Percentiles rank a stretch among this genome's conserved stretches.
Evolutionary conservation across 1,284 basidiomycete species (phyloP).

Genomic region (Heterobasidion irregulare): DNA sequence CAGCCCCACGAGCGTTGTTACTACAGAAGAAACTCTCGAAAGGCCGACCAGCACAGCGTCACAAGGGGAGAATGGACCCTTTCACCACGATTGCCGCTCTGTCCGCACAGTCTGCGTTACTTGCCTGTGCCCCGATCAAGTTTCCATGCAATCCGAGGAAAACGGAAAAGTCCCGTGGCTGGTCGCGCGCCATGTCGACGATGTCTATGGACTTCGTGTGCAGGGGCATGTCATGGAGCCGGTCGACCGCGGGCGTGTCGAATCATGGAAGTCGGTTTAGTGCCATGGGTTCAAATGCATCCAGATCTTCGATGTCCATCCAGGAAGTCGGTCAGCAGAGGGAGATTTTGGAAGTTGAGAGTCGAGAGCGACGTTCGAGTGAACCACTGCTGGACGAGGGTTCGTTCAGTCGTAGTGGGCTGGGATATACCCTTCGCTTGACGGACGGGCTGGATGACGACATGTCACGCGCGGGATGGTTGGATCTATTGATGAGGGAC

Average conservation of each 20-base stretch:
- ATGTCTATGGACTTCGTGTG: neutral
- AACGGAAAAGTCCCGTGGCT: neutral
- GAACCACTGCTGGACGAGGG: neutral
- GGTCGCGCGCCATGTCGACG: neutral
- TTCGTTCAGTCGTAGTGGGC: neutral
- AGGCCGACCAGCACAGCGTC: too few species aligned
- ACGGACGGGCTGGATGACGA: neutral
- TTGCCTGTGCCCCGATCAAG: neutral
- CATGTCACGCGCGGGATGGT: neutral
- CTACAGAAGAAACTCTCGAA: neutral
- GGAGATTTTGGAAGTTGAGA: neutral
- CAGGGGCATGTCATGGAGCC: neutral
- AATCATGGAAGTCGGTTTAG: neutral
- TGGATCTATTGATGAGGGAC: neutral
- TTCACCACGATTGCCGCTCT: neutral
- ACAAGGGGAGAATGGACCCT: too few species aligned
- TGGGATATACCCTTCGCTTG: neutral
- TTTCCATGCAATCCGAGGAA: neutral
- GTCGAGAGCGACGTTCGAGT: neutral
- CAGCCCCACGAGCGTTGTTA: neutral
- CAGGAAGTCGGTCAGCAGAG: neutral
- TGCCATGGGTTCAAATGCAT: neutral
- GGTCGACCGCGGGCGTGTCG: neutral
- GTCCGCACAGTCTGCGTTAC: neutral
- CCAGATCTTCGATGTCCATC: neutral